These are phyloP conservation scores for Populus davidiana DNA, from an alignment of 345 rosid species.

Conservation along the genomic window DNA sequence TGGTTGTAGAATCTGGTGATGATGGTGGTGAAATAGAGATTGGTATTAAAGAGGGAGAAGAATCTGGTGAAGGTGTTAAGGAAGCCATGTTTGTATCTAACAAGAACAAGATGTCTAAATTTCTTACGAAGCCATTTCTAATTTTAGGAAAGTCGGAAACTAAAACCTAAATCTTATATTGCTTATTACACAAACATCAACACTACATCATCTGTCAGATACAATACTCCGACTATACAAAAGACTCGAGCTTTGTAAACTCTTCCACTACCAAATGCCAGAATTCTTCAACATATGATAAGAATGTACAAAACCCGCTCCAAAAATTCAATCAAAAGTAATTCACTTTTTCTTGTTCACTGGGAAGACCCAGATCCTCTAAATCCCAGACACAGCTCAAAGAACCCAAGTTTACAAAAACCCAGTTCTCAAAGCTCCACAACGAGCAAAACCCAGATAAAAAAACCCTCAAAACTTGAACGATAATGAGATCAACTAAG, in stretches of 20 bases:
- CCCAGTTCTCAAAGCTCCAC: constrained; percentile 14
- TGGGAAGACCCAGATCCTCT: constrained; percentile 2
- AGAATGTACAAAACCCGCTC: constrained; percentile 13
- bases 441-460: constrained; percentile 18
- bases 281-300: constrained; percentile 8
- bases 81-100: constrained; percentile 46
- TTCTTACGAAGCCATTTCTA: constrained; percentile 26
- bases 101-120: constrained; percentile 5
- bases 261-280: neutral
- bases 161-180: constrained; percentile 5
- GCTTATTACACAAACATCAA: neutral
- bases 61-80: constrained; percentile 40
- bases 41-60: constrained; percentile 31
- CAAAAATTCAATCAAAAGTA: constrained; percentile 6
- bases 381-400: constrained; percentile 3
- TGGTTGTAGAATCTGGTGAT: neutral
- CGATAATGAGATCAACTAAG: constrained; percentile 3
- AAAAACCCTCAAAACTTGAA: constrained; percentile 9
- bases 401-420: constrained; percentile 8
- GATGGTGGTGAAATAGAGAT: constrained; percentile 35
- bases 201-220: neutral
- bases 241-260: neutral
- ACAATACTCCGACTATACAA: neutral
- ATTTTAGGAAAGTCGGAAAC: neutral
- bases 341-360: constrained; percentile 8